phyloP scores from a whole-genome alignment of 495 filamentous ascomycete species.

The Rhypophila decipiens region DNA sequence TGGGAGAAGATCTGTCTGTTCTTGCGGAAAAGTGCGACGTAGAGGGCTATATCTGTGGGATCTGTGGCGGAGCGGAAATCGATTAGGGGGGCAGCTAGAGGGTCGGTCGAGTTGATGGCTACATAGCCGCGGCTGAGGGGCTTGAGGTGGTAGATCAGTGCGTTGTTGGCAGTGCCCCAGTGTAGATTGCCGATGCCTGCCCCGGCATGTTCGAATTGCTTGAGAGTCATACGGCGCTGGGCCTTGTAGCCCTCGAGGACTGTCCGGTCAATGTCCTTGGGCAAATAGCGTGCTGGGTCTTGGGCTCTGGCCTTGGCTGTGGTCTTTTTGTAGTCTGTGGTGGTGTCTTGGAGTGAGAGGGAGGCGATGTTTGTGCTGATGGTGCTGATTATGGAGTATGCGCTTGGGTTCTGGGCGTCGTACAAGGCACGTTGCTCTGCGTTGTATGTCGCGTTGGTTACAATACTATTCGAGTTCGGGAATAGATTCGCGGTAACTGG shows the following conservation, averaged over 20 bases:
- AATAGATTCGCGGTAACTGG: slow-evolving; percentile 21
- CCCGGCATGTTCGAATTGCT: slow-evolving; percentile 17
- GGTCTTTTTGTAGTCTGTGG: slow-evolving; percentile 22
- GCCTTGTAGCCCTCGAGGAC: slow-evolving; percentile 31
- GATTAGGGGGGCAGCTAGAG: slow-evolving; percentile 25
- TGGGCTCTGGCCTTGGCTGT: slow-evolving; percentile 22
- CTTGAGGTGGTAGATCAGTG: slow-evolving; percentile 30
- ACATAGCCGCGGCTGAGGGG: slow-evolving; percentile 38
- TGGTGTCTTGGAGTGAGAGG: slow-evolving; percentile 28
- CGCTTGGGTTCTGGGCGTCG: slow-evolving; percentile 25
- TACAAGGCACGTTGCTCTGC: slow-evolving; percentile 37
- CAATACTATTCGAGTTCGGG: slow-evolving; percentile 25
- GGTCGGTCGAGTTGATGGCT: slow-evolving; percentile 30
- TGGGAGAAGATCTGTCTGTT: slow-evolving; percentile 34
- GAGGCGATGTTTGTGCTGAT: slow-evolving; percentile 29
- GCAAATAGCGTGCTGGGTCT: slow-evolving; percentile 29
- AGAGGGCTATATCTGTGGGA: slow-evolving; percentile 25
- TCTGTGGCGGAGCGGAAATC: slow-evolving; percentile 30
- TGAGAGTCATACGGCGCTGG: slow-evolving; percentile 24
- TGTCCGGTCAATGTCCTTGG: slow-evolving; percentile 23
- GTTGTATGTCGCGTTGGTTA: slow-evolving; percentile 36
- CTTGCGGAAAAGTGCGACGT: slow-evolving; percentile 27
- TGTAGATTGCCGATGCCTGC: slow-evolving; percentile 21
- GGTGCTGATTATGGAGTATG: slow-evolving; percentile 23
- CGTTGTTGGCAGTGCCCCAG: slow-evolving; percentile 28